Percentiles rank a stretch among this genome's conserved stretches.
These are phyloP conservation scores for Candida alai DNA, from an alignment of 805 yeast species.

Conservation along the genomic window DNA sequence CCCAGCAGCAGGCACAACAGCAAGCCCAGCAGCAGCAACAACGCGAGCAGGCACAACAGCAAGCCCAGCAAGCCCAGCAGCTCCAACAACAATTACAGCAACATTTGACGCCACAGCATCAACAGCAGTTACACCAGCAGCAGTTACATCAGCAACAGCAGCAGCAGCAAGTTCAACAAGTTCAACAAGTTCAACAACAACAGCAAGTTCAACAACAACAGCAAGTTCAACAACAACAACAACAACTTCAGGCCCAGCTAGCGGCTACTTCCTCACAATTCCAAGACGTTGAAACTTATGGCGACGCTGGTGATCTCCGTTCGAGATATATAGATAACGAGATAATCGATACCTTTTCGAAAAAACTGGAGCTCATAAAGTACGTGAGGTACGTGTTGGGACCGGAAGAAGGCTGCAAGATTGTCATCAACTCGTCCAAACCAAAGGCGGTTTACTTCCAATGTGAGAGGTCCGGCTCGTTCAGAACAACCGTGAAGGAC, in stretches of 20 bases:
- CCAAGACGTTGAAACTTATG: too few relatives aligned
- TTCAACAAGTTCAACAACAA: conserved; percentile 8
- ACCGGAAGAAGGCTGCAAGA: conserved; percentile 36
- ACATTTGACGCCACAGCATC: conserved; percentile 7
- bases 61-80: conserved; percentile 9
- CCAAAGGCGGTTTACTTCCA: conserved; percentile 47
- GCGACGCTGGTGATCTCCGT: conserved; percentile 16
- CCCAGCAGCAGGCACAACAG: conserved; percentile 11
- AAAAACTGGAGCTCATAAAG: conserved; percentile 24
- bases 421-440: conserved; percentile 44
- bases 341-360: conserved; percentile 25
- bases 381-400: conserved; percentile 38
- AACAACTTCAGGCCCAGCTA: conserved; percentile 6
- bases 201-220: conserved; percentile 4
- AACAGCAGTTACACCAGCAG: conserved; percentile 10
- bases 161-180: conserved; percentile 2
- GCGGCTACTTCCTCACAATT: conserved; percentile 10
- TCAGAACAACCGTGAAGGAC: conserved; percentile 45
- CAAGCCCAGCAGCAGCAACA: conserved; percentile 12
- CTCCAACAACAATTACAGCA: conserved; percentile 8
- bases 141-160: conserved; percentile 4
- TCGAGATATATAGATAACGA: conserved; percentile 29
- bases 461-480: conserved; percentile 43
- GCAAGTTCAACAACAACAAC: conserved; percentile 5
- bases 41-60: conserved; percentile 11